phyloP scores from a whole-genome alignment of 2,329 filamentous ascomycete species.

The Sporothrix mexicana region DNA sequence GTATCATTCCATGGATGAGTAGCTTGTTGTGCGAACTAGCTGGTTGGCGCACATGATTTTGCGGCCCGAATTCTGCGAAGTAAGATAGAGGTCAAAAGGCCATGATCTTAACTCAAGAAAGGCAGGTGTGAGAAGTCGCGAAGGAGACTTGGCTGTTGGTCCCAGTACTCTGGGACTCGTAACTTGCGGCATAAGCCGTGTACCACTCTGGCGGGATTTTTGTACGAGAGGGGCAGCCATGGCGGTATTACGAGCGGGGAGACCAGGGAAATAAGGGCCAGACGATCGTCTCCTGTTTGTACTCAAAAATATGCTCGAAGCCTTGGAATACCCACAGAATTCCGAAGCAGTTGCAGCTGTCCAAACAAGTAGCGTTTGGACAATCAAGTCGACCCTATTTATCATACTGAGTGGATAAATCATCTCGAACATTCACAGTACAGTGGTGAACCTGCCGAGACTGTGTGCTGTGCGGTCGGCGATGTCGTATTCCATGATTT shows the following conservation, averaged over 20 bases:
- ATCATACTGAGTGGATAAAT: no score
- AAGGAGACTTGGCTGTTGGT: constrained; percentile 2
- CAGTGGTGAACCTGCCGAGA: no score
- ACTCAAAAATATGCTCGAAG: background rate
- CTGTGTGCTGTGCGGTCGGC: no score
- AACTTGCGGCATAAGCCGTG: constrained; percentile 6
- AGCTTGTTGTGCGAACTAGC: background rate
- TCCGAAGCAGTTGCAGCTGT: background rate
- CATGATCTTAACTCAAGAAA: background rate
- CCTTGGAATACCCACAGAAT: background rate
- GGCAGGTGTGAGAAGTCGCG: background rate
- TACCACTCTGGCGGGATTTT: constrained; percentile 21
- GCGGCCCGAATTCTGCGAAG: no score
- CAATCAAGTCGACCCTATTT: no score
- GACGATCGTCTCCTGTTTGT: constrained; percentile 1
- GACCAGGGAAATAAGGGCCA: background rate
- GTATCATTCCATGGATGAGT: background rate
- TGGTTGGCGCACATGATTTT: background rate
- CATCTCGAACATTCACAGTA: no score
- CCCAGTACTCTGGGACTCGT: constrained; percentile 11
- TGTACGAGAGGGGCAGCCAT: background rate
- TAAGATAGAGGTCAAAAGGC: background rate
- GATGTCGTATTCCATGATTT: background rate
- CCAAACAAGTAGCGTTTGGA: background rate
- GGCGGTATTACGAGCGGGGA: background rate